Conservation (phyloP, 169 alveolate genomes). For the Ichthyophthirius multifiliis region DNA sequence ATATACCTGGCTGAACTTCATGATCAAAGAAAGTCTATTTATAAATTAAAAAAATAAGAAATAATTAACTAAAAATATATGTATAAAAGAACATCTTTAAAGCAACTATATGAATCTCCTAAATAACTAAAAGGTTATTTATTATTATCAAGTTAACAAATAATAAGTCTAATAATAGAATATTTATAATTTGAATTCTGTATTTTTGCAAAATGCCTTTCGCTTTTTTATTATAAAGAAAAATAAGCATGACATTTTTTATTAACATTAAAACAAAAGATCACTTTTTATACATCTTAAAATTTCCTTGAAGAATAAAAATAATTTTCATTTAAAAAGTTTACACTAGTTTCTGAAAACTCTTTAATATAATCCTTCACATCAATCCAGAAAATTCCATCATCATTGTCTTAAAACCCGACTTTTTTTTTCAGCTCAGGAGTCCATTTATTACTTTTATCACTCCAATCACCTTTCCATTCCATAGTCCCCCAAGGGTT, state of each 20-base stretch:
- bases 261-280: neutral
- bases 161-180: neutral
- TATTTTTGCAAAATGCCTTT: neutral
- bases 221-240: neutral
- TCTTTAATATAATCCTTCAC: conserved; percentile 36
- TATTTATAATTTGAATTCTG: neutral
- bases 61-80: neutral
- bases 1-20: neutral
- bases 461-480: conserved; percentile 62
- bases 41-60: neutral
- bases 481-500: conserved; percentile 28
- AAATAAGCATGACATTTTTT: neutral
- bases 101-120: neutral
- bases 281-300: neutral
- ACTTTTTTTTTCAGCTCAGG: conserved; percentile 39
- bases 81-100: neutral
- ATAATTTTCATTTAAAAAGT: neutral
- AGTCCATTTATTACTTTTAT: conserved; percentile 46
- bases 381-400: conserved; percentile 59
- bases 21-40: neutral
- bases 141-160: neutral
- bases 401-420: conserved; percentile 26
- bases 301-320: neutral
- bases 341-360: neutral
- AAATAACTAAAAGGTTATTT: neutral